Base-by-base conservation (phyloP, 129 eudicot species). In the Flaveria sonorensis region DNA sequence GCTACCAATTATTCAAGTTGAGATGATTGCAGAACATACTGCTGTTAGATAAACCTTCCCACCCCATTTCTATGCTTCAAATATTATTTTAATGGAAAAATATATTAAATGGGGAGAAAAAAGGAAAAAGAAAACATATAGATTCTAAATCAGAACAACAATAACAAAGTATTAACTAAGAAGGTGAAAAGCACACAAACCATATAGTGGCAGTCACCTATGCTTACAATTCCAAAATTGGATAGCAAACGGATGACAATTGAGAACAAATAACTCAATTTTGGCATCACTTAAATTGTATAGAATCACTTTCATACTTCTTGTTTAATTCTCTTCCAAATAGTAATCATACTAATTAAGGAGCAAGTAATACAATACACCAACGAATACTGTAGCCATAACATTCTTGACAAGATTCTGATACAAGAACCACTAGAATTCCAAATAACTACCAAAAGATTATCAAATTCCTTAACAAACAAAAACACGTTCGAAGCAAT, bases 371-470 rank as follows among this genome's bases (percentile, higher is more conserved):
- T 10, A 16, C 5, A 24, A 30, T 28, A 46, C 24, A 70, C 24
- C 62, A 78, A 13, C 20, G 7, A 57, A 24, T 11, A 4, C 10
- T 10, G 48, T 43, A 69, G 11, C 16, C 42, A 59, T 69, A 77
- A 40, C 48, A 48, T 53, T 36, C 8, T 36, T 36, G 40, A 30
- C 40, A 36, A 36, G 51, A 75, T 72, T 72, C 77, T 19, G 8
- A 32, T 11, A 55, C 67, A 72, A 72, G 21, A 56, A 73, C 24
- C 68, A 73, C 56, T 50, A 19, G 7, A 62, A 47, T 10, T 67
- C 73, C 66, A 66, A 30, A 6, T 16, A 59, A 63, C 32, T 1
- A 18, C 62, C 24, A 24, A 48, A 28, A 74, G 13, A 64, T 26
- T 61, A 24, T 24, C 30, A 48, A 72, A 52, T 53, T 19, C 32